Evolutionary conservation across 768 basidiomycete genomes (phyloP).

Genomic region (Tremella fuciformis): DNA sequence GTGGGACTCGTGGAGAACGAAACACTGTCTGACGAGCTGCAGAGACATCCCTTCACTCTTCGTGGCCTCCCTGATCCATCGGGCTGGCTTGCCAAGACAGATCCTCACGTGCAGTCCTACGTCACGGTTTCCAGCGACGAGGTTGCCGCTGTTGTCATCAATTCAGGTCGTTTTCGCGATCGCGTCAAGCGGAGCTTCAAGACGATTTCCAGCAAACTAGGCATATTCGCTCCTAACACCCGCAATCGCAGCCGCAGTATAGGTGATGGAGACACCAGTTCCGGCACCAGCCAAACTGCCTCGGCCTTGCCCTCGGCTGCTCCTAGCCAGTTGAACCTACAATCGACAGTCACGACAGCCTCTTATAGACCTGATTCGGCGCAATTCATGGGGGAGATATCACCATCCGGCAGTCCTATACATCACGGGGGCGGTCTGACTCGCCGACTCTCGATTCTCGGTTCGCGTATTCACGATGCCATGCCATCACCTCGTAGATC

Average conservation of each 20-base stretch:
- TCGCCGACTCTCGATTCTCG: slow-evolving; percentile 22
- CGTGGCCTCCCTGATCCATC: slow-evolving; percentile 64
- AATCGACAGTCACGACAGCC: background rate
- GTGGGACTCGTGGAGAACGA: slow-evolving; percentile 15
- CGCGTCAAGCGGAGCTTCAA: slow-evolving; percentile 48
- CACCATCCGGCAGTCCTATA: slow-evolving; percentile 12
- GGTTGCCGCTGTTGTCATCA: slow-evolving; percentile 60
- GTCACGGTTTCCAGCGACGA: slow-evolving; percentile 72
- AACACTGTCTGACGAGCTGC: slow-evolving; percentile 12
- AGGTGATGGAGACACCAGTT: slow-evolving; percentile 22
- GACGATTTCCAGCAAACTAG: slow-evolving; percentile 37
- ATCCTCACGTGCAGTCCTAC: slow-evolving; percentile 57
- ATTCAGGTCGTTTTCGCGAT: slow-evolving; percentile 38
- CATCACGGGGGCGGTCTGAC: slow-evolving; percentile 5
- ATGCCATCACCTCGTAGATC: slow-evolving; percentile 12
- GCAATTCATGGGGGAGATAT: background rate
- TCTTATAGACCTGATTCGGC: background rate
- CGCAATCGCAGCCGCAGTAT: slow-evolving; percentile 43
- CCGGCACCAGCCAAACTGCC: background rate
- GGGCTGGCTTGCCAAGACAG: slow-evolving; percentile 68
- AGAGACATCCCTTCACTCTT: slow-evolving; percentile 55
- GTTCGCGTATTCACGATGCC: slow-evolving; percentile 2
- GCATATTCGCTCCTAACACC: slow-evolving; percentile 20
- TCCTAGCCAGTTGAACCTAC: slow-evolving; percentile 14
- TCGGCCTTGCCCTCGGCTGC: slow-evolving; percentile 9